Evolutionary conservation across 257 asterid species (phyloP), one percentile per base, ranked within the genome.

Genomic region (Nemophila menziesii): DNA sequence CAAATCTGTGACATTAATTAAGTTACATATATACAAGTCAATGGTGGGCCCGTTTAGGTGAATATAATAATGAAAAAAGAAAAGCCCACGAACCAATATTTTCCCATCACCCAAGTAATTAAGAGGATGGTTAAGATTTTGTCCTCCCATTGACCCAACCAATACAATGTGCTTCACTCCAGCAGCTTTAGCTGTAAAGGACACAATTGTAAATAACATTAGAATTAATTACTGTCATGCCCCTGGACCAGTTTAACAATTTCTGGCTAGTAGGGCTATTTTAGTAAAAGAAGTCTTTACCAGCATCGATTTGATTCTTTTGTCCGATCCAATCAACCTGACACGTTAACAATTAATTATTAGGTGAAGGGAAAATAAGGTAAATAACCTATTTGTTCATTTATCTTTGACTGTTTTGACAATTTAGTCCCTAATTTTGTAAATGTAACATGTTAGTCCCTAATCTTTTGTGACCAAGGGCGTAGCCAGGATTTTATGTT

Each of bases 91-190:
- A 24, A 89, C 98, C 98, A 89, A 71, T 66, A 89, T 89, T 22
- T 84, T 84, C 46, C 98, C 98, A 39, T 89, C 78, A 20, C 92
- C 98, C 44, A 89, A 23, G 75, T 73, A 75, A 65, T 89, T 89
- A 12, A 89, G 59, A 8, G 94, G 94, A 55, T 89, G 79, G 56
- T 78, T 70, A 5, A 53, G 78, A 44, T 75, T 68, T 10, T 74
- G 78, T 64, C 95, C 98, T 64, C 98, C 98, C 98, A 89, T 89
- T 22, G 98, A 89, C 55, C 98, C 95, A 47, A 89, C 82, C 71
- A 89, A 62, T 49, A 89, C 90, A 54, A 89, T 76, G 2, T 80
- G 93, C 86, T 89, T 84, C 67, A 84, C 95, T 46, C 95, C 95
- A 48, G 90, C 92, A 67, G 86, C 92, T 70, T 80, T 84, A 46